A percentile compares a stretch with the other conserved stretches of the same genome.
Conservation (phyloP, 495 filamentous ascomycete species). For the Filosporella fistucella region DNA sequence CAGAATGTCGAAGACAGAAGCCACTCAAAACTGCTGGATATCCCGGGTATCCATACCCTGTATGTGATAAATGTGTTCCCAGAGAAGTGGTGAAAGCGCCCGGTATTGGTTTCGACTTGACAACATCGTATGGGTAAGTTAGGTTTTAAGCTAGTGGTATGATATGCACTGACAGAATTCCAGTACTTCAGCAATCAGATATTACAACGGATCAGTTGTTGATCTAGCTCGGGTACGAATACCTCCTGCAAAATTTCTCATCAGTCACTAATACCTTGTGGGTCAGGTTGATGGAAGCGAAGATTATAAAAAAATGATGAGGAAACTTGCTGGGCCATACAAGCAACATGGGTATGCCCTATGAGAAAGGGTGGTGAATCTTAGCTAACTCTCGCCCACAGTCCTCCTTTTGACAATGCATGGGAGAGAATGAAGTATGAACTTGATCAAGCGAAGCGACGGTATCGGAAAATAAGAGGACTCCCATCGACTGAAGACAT, state of each 20-base stretch:
- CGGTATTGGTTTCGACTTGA: background rate
- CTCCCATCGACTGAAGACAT: conserved; percentile 1
- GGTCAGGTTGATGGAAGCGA: background rate
- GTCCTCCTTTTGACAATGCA: background rate
- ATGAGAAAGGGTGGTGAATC: too few species aligned
- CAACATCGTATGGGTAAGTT: background rate
- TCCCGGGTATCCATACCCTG: background rate
- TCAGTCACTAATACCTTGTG: background rate
- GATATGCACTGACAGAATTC: background rate
- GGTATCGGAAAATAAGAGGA: background rate
- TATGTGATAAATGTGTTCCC: background rate
- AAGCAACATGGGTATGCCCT: background rate
- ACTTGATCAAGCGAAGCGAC: background rate
- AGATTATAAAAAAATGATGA: background rate
- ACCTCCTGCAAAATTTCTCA: background rate
- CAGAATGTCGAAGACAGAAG: background rate
- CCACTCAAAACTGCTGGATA: background rate
- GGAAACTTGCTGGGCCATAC: background rate
- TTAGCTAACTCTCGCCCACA: too few species aligned
- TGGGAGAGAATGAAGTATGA: background rate
- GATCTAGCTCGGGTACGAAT: background rate
- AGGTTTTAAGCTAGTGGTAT: background rate
- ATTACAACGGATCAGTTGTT: background rate
- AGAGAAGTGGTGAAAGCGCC: background rate
- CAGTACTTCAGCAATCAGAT: background rate